Evolutionary conservation across 2,329 filamentous ascomycete species (phyloP).

Genomic region (Trichoderma arundinaceum): DNA sequence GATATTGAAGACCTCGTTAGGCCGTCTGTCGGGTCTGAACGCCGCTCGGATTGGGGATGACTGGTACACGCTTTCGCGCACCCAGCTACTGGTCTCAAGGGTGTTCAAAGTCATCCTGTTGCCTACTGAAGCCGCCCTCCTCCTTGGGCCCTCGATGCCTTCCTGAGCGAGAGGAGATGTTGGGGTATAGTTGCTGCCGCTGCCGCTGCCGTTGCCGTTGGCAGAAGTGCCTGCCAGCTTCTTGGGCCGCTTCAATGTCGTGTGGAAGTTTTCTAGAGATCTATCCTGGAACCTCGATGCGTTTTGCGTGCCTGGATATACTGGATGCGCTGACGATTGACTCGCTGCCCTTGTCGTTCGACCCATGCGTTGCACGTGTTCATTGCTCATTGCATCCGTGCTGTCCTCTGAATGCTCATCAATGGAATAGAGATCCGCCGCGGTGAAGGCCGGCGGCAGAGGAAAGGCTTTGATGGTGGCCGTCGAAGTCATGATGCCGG

Average conservation of each 20-base stretch:
- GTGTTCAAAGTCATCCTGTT: slow-evolving; percentile 51
- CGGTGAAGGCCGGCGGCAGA: slow-evolving; percentile 28
- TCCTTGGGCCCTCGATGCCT: slow-evolving; percentile 39
- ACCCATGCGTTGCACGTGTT: slow-evolving; percentile 13
- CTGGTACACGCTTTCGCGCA: slow-evolving; percentile 27
- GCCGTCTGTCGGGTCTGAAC: slow-evolving; percentile 37
- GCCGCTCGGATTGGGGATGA: slow-evolving; percentile 25
- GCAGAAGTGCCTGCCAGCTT: slow-evolving; percentile 41
- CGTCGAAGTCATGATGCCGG: slow-evolving; percentile 30
- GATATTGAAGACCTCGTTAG: slow-evolving; percentile 60
- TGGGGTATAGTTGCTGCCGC: slow-evolving; percentile 33
- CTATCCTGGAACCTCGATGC: slow-evolving; percentile 37
- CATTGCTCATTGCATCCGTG: neutral
- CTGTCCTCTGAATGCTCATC: slow-evolving; percentile 20
- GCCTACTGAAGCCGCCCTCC: slow-evolving; percentile 43
- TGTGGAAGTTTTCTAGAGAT: slow-evolving; percentile 36
- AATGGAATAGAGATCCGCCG: slow-evolving; percentile 27
- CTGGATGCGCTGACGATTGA: slow-evolving; percentile 39
- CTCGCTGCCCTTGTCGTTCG: slow-evolving; percentile 34
- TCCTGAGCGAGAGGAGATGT: slow-evolving; percentile 39
- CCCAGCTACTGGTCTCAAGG: slow-evolving; percentile 41
- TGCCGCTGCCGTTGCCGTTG: slow-evolving; percentile 1
- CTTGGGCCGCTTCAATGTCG: slow-evolving; percentile 45
- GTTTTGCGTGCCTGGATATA: slow-evolving; percentile 43
- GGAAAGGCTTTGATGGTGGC: slow-evolving; percentile 26